Evolutionary conservation across 345 rosid genomes (phyloP).

Genomic region (Eucalyptus regnans): DNA sequence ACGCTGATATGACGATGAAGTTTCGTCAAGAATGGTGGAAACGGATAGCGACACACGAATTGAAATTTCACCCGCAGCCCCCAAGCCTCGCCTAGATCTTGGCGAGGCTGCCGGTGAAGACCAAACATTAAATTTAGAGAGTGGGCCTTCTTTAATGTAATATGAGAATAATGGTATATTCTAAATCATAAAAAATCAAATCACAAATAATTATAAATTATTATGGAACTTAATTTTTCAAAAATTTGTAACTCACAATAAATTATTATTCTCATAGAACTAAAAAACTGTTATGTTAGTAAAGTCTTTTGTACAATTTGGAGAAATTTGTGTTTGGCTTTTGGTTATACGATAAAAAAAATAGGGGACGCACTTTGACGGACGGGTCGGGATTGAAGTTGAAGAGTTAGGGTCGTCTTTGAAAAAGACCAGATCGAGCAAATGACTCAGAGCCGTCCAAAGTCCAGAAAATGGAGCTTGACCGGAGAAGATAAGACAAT

Average conservation of each 20-base stretch:
- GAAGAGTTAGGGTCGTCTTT: neutral
- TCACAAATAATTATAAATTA: too few species aligned
- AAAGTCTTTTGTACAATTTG: neutral
- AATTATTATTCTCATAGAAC: too few species aligned
- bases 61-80: fast-evolving
- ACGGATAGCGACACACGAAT: neutral
- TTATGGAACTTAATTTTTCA: too few species aligned
- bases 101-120: fast-evolving
- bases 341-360: neutral
- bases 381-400: neutral
- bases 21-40: neutral
- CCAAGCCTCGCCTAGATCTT: fast-evolving
- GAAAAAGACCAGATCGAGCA: neutral
- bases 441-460: neutral
- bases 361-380: neutral
- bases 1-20: too few species aligned
- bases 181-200: too few species aligned
- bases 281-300: too few species aligned
- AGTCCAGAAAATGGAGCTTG: neutral
- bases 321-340: neutral
- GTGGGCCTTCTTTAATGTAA: fast-evolving
- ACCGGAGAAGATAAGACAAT: neutral
- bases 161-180: fast-evolving
- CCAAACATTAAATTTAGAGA: too few species aligned
- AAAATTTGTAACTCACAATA: too few species aligned